phyloP scores from a whole-genome alignment of 2,329 filamentous ascomycete genomes.

The Aspergillus intermedius region DNA sequence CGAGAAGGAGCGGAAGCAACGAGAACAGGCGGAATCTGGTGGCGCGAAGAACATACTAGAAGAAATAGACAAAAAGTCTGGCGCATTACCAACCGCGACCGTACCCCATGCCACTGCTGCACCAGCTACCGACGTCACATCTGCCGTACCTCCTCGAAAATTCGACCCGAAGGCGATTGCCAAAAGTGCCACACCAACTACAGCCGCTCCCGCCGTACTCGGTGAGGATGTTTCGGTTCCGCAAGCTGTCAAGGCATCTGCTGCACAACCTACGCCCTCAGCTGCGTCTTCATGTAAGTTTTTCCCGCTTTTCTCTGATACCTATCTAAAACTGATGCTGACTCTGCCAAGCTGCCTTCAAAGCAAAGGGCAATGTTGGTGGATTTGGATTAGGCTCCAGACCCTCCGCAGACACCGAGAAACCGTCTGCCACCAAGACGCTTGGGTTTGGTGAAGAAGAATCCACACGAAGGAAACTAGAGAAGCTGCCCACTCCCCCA shows the following conservation, averaged over 20 bases:
- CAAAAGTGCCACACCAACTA: constrained; percentile 63
- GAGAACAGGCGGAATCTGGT: constrained; percentile 56
- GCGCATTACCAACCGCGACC: constrained; percentile 46
- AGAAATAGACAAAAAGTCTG: constrained; percentile 66
- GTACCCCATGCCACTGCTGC: constrained; percentile 48
- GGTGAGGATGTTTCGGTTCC: constrained; percentile 51
- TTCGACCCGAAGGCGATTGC: constrained; percentile 82
- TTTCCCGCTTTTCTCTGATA: background rate
- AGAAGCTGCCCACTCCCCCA: constrained; percentile 75
- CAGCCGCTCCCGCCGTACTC: constrained; percentile 50
- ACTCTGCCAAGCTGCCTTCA: constrained; percentile 46
- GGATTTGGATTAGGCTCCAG: constrained; percentile 76
- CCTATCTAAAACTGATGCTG: background rate
- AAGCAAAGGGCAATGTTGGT: constrained; percentile 66
- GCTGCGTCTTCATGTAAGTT: constrained; percentile 36
- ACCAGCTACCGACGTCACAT: constrained; percentile 43
- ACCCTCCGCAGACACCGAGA: constrained; percentile 57
- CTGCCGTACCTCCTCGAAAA: constrained; percentile 64
- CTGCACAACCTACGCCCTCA: constrained; percentile 37
- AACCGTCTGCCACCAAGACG: constrained; percentile 63
- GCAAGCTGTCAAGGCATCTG: constrained; percentile 39
- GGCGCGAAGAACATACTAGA: constrained; percentile 62
- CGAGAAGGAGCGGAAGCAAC: constrained; percentile 65
- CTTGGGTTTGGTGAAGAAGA: constrained; percentile 86
- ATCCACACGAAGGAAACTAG: constrained; percentile 76